Base-by-base conservation (phyloP, 2,329 filamentous ascomycete species). In the Aspergillus ochraceoroseus region DNA sequence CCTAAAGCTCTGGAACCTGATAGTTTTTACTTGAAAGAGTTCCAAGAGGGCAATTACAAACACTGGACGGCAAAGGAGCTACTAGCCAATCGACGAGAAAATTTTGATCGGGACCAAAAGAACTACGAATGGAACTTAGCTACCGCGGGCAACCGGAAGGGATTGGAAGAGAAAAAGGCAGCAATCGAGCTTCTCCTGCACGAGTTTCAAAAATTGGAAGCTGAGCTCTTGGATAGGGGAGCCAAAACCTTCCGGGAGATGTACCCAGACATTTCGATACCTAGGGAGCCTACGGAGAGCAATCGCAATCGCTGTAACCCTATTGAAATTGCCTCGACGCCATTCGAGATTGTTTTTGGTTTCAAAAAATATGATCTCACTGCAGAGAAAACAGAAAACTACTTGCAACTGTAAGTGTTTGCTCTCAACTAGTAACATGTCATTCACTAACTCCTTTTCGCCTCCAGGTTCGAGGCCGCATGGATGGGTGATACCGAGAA, bases 181-280 rank as follows among this genome's bases (percentile, higher is more conserved):
- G 76, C 75, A 0, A 71, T 87, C 12, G 48, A 70, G 7, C 62
- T 70, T 5, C 56, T 76, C 9, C 64, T 82, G 9, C 47, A 56
- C 0, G 70, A 75, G 1, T 74, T 82, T 25, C 67, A 80, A 49
- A 55, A 66, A 13, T 62, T 87, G 1, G 76, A 84, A 52, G 54
- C 65, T 2, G 52, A 60, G 2, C 63, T 90, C 13, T 28, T 82
- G 2, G 60, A 64, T 3, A 77, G 72, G 42, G 79, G 76, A 0
- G 85, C 75, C 2, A 87, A 87, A 61, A 74, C 75, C 0, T 88
- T 85, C 56, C 55, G 62, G 8, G 76, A 88, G 32, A 63, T 87
- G 5, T 63, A 83, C 58, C 82, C 83, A 0, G 66, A 32, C 3
- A 32, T 13, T 17, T n/a, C n/a, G n/a, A n/a, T n/a, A n/a, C n/a